A percentile compares a stretch with the other conserved stretches of the same genome.
These are phyloP conservation scores for Oldenlandia corymbosa DNA, from an alignment of 257 asterid species.

Conservation along the genomic window DNA sequence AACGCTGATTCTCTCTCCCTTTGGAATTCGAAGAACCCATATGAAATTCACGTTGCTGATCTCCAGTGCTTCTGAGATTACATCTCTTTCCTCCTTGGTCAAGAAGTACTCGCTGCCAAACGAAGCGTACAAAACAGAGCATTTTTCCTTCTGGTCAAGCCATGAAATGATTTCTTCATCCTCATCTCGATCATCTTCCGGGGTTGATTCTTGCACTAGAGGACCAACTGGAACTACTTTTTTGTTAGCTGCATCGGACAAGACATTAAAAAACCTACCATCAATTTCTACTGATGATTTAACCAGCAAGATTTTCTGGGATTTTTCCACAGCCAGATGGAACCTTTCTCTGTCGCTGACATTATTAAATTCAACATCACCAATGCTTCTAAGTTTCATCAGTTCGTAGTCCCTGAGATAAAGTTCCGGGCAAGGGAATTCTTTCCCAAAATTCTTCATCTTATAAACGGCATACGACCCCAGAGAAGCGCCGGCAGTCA, in stretches of 20 bases:
- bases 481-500: conserved; percentile 34
- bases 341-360: conserved; percentile 1
- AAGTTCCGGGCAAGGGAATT: conserved; percentile 7
- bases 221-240: conserved; percentile 38
- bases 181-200: conserved; percentile 25
- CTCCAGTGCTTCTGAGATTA: conserved; percentile 20
- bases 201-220: conserved; percentile 31
- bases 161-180: conserved; percentile 12
- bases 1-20: conserved; percentile 1
- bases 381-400: background rate
- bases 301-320: conserved; percentile 25
- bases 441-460: background rate
- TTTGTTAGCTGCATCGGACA: conserved; percentile 15
- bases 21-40: conserved; percentile 23
- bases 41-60: conserved; percentile 11
- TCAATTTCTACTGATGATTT: conserved; percentile 43
- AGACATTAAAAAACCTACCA: conserved; percentile 23
- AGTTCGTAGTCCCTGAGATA: background rate
- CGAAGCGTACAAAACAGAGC: conserved; percentile 17
- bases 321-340: background rate
- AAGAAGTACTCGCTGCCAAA: conserved; percentile 26
- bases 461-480: conserved; percentile 1
- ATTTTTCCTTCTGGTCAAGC: conserved; percentile 9
- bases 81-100: conserved; percentile 14
- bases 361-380: background rate